Evolutionary conservation across 305 asterid genomes (phyloP), one percentile per base, ranked within the genome.

Genomic region (Fraxinus albicans): DNA sequence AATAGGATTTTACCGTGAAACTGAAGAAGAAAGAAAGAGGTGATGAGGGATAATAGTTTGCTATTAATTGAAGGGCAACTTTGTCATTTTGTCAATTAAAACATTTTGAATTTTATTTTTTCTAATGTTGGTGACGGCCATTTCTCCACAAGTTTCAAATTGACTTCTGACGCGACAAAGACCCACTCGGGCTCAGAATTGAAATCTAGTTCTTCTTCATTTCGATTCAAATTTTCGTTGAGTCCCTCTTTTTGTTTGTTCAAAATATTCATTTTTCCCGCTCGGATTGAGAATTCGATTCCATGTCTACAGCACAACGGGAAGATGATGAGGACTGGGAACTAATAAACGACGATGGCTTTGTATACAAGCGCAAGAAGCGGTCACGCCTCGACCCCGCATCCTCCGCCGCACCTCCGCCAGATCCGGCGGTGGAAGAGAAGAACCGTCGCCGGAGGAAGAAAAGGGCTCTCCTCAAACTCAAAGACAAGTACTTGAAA

Each of bases 331-430:
- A 91, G 82, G 98, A 91, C 1, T 91, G 94, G 93, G 97, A 93
- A 84, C 82, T 95, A 38, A 83, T 93, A 23, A 89, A 93, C 91
- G 94, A 90, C 77, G 95, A 91, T 63, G 97, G 96, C 1, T 92
- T 94, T 83, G 97, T 94, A 21, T 85, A 87, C 93, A 91, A 84
- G 89, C 94, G 97, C 82, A 85, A 83, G 89, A 95, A 92, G 86
- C 94, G 90, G 23, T 88, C 83, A 25, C 85, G 77, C 78, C 73
- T 73, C 74, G 88, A 89, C 76, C 84, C 82, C 83, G 2, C 78
- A 80, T 78, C 87, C 69, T 55, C 89, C 34, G 8, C 86, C 86
- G 81, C 87, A 25, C 89, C 86, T 9, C 88, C 79, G 12, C 90
- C 88, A 80, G 97, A 95, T 93, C 95, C 90, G 88, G 88, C 85